Conservation (phyloP, 192 early-diverging fungal species). For the Mortierella alpina region DNA sequence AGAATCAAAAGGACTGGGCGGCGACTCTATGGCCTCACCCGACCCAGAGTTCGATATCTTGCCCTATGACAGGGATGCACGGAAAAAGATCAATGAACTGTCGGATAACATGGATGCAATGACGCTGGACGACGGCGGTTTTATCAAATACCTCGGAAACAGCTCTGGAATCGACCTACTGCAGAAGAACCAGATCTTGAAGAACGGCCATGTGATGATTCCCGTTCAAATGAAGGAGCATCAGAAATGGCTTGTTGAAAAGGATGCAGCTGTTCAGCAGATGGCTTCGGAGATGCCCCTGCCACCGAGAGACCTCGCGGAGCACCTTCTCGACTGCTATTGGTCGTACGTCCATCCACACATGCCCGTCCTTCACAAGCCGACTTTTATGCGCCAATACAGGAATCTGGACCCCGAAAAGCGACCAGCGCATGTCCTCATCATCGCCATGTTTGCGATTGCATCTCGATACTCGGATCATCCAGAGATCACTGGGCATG, state of each 20-base stretch:
- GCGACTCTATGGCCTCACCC: neutral
- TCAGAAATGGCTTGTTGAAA: constrained; percentile 20
- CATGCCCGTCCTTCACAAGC: constrained; percentile 75
- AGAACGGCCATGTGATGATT: constrained; percentile 60
- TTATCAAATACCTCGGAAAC: constrained; percentile 77
- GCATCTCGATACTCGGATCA: constrained; percentile 60
- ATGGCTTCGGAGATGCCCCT: constrained; percentile 47
- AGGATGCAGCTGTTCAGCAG: constrained; percentile 17
- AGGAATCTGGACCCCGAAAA: constrained; percentile 49
- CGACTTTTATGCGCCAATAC: constrained; percentile 52
- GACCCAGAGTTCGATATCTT: constrained; percentile 17
- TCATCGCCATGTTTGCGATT: constrained; percentile 66
- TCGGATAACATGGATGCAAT: constrained; percentile 71
- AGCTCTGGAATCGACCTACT: constrained; percentile 81
- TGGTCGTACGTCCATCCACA: constrained; percentile 76
- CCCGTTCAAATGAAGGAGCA: constrained; percentile 41
- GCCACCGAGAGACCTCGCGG: constrained; percentile 69
- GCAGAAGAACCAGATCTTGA: constrained; percentile 68
- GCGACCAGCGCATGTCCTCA: constrained; percentile 51
- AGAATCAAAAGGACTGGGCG: neutral
- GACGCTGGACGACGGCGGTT: constrained; percentile 75
- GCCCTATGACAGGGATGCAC: constrained; percentile 19
- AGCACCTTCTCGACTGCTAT: constrained; percentile 70
- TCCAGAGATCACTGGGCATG: constrained; percentile 51
- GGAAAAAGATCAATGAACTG: constrained; percentile 54